Base-by-base conservation (phyloP, 345 rosid genomes). In the Citropsis articulata region DNA sequence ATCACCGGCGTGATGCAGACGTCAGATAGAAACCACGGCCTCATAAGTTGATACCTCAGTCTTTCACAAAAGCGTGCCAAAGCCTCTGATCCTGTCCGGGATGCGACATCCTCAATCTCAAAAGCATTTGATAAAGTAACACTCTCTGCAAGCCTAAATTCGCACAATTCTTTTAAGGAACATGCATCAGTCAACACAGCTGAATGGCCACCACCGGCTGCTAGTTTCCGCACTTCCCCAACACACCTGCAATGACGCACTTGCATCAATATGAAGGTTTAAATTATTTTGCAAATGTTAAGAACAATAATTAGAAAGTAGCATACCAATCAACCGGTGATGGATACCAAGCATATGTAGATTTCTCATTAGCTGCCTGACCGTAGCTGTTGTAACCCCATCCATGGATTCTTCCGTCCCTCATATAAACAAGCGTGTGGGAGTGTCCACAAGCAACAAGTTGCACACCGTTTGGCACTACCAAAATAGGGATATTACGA, bases 301-400 rank as follows among this genome's bases (percentile, higher is more conserved):
- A 40, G 19, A 69, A 79, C 40, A 68, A 78, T 22, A 75, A 61
- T 42, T 68, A 60, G 40, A 69, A 72, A 38, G 71, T 69, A 67
- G 8, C 85, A 62, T 90, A 94, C 99, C 99, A 96, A 83, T 96
- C 98, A 82, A 96, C 88, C 64, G 99, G 98, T 48, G 99, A 96
- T 0, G 98, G 98, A 86, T 88, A 91, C 95, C 99, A 94, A 75
- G 99, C 98, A 81, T 91, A 94, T 21, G 88, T 88, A 22, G 97
- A 89, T 71, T 94, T 94, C 85, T 91, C 88, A 82, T 91, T 96
- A 33, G 98, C 95, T 56, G 95, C 99, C 89, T 96, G 98, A 31
- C 99, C 99, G 77, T 96, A 94, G 81, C 93, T 85, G 77, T 96
- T 96, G 84, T 96, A 96, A 80, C 98, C 98, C 99, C 99, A 96